A percentile compares a stretch with the other conserved stretches of the same genome.
Conservation (phyloP, 2,329 filamentous ascomycete genomes). For the Chaetomium olivaceum region DNA sequence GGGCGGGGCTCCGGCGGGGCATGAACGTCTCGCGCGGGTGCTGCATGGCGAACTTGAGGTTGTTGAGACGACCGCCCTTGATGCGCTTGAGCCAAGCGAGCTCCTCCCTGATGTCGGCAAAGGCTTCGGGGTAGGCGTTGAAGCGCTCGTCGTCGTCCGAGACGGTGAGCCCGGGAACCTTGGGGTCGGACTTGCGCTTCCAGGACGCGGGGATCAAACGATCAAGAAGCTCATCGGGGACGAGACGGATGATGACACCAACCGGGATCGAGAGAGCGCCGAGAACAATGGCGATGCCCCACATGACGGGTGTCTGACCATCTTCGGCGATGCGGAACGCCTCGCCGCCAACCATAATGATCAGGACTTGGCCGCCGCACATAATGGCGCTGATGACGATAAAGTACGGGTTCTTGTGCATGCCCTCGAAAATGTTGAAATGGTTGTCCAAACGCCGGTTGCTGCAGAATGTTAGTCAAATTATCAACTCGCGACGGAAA, state of each 20-base stretch:
- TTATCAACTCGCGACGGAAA: background rate
- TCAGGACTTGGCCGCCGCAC: slow-evolving; percentile 85
- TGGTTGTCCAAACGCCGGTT: slow-evolving; percentile 92
- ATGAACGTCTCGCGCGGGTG: slow-evolving; percentile 72
- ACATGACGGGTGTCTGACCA: slow-evolving; percentile 70
- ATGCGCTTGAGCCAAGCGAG: slow-evolving; percentile 77
- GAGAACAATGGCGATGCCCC: slow-evolving; percentile 83
- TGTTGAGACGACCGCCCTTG: slow-evolving; percentile 79
- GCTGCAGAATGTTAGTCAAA: slow-evolving; percentile 42
- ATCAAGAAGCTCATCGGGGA: slow-evolving; percentile 71
- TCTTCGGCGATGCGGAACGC: slow-evolving; percentile 71
- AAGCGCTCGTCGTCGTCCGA: slow-evolving; percentile 65
- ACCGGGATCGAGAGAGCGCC: slow-evolving; percentile 83
- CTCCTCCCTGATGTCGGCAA: slow-evolving; percentile 76
- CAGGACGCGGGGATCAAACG: slow-evolving; percentile 55
- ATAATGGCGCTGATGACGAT: slow-evolving; percentile 81
- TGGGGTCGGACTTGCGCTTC: slow-evolving; percentile 47
- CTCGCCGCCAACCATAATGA: slow-evolving; percentile 79
- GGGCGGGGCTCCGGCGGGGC: slow-evolving; percentile 61
- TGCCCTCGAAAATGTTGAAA: slow-evolving; percentile 93
- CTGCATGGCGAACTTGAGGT: slow-evolving; percentile 74
- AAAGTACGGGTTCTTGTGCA: slow-evolving; percentile 86
- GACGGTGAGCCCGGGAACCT: slow-evolving; percentile 58
- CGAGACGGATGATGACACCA: slow-evolving; percentile 75
- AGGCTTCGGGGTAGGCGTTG: slow-evolving; percentile 67